Base-by-base conservation (phyloP, 2,329 filamentous ascomycete species). In the Botrytis tulipae region DNA sequence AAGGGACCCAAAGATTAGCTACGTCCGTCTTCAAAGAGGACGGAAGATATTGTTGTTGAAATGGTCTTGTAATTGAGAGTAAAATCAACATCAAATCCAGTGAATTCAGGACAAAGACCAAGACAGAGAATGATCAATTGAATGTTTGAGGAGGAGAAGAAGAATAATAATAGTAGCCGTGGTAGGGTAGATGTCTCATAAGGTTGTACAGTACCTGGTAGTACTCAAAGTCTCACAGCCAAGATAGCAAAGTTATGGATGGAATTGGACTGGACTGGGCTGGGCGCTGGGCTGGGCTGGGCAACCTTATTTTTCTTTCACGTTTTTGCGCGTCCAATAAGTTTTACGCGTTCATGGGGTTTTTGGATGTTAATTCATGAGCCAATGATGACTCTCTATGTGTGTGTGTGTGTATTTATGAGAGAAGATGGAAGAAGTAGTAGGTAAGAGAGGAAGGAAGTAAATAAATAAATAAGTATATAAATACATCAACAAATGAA, bases 101-200 rank as follows among this genome's bases (percentile, higher is more conserved):
- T n/a, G 63, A 37, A 37, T 35, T 48, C 22, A 22, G 22, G 37
- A n/a, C 25, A 14, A 54, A n/a, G 48, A 14, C 29, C 20, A 35
- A 20, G 46, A 29, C 16, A 18, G 51, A 57, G 51, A 48, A 35
- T 48, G 22, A 35, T 35, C 29, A 66, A 66, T 66, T 48, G 63
- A 44, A 37, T 18, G 20, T 66, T 66, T 8, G 42, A 46, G 42
- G 25, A 46, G n/a, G 10, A 35, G 29, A 8, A 59, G 29, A 40
- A 51, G n/a, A 48, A 22, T 32, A 51, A n/a, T n/a, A 54, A 14
- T 57, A 16, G 29, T 54, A 20, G 35, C n/a, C 0, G 25, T 35
- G 29, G 54, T 48, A 61, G 54, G 25, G 57, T 70, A 32, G n/a
- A 65, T 46, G 42, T 65, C 62, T 65, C 62, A 65, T 46, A 46